Percentiles rank a stretch among this genome's conserved stretches.
Conservation (phyloP, 106 monocot species). For the Dioscorea zingiberensis region DNA sequence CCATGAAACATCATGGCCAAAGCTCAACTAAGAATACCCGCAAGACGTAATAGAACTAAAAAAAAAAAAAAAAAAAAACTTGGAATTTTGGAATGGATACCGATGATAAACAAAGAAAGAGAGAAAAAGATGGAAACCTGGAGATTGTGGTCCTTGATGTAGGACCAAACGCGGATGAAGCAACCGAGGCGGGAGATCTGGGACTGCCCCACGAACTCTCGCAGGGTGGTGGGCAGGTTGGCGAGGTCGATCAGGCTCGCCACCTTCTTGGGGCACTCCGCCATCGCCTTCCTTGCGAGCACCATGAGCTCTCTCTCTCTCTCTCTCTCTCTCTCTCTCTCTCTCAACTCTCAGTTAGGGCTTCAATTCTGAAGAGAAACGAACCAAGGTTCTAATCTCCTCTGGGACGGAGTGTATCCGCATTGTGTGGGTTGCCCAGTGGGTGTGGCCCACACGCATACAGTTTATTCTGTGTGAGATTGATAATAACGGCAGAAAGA, state of each 20-base stretch:
- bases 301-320: conserved; percentile 14
- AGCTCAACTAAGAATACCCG: no score
- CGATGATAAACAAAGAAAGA: not conserved
- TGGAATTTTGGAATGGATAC: not conserved
- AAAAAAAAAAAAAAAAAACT: no score
- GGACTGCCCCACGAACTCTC: conserved; percentile 80
- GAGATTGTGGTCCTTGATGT: conserved; percentile 74
- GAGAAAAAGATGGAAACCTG: conserved; percentile 34
- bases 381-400: no score
- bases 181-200: conserved; percentile 78
- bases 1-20: no score
- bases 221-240: conserved; percentile 62
- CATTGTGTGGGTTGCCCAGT: no score
- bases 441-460: no score
- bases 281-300: conserved; percentile 25
- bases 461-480: no score
- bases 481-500: no score
- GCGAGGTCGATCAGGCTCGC: conserved; percentile 68
- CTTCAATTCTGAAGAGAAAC: no score
- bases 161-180: conserved; percentile 83
- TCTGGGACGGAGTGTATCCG: no score
- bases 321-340: not conserved
- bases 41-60: no score
- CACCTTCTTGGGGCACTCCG: conserved; percentile 61
- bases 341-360: no score